Evolutionary conservation across 2,329 filamentous ascomycete species (phyloP).

Genomic region (Fusarium domesticum): DNA sequence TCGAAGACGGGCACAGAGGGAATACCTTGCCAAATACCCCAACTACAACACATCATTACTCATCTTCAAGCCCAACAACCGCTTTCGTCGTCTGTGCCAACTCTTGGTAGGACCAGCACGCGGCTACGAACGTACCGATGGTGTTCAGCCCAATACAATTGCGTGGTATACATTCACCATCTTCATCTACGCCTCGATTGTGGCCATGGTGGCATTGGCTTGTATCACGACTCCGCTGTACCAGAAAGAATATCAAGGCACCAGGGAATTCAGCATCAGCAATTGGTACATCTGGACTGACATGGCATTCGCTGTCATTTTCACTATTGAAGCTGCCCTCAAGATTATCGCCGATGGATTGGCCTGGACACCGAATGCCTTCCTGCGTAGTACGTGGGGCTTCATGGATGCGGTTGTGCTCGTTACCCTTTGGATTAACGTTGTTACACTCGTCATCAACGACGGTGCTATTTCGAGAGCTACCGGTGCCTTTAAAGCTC

Average conservation of each 20-base stretch:
- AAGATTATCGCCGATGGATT: slow-evolving; percentile 95
- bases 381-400: slow-evolving; percentile 94
- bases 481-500: slow-evolving; percentile 93
- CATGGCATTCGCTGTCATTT: slow-evolving; percentile 81
- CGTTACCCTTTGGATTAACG: slow-evolving; percentile 92
- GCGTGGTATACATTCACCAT: slow-evolving; percentile 93
- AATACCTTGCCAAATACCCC: slow-evolving; percentile 83
- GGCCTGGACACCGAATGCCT: slow-evolving; percentile 96
- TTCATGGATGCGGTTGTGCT: slow-evolving; percentile 91
- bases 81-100: slow-evolving; percentile 79
- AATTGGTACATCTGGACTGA: slow-evolving; percentile 98
- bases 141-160: slow-evolving; percentile 81
- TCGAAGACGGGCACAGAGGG: slow-evolving; percentile 82
- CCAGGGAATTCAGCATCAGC: slow-evolving; percentile 54
- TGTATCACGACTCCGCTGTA: slow-evolving; percentile 94
- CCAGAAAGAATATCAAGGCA: slow-evolving; percentile 78
- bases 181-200: slow-evolving; percentile 89
- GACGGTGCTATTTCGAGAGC: slow-evolving; percentile 84
- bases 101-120: slow-evolving; percentile 86
- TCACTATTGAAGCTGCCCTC: slow-evolving; percentile 80
- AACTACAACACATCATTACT: slow-evolving; percentile 91
- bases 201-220: slow-evolving; percentile 95
- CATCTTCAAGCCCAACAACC: slow-evolving; percentile 76
- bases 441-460: slow-evolving; percentile 75
- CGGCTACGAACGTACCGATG: slow-evolving; percentile 82